These are phyloP conservation scores for Gonium pectorale DNA, from an alignment of 139 green algal genomes.

Conservation along the genomic window DNA sequence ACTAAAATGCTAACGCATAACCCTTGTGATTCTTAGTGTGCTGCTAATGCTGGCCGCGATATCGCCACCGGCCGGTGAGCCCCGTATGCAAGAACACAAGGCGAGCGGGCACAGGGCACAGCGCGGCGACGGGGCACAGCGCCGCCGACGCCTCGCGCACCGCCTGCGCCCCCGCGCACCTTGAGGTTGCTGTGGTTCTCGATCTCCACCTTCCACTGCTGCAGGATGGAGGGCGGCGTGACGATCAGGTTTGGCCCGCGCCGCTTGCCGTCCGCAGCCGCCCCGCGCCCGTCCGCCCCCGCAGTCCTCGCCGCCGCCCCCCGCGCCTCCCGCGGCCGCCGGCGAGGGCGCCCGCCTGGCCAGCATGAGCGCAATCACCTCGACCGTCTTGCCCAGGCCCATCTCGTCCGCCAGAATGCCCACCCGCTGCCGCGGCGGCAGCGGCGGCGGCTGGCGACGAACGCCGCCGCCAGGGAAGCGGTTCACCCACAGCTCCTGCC, in stretches of 20 bases:
- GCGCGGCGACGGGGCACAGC: no score
- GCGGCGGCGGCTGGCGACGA: neutral
- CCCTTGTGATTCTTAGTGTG: no score
- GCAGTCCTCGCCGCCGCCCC: neutral
- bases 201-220: conserved; percentile 58
- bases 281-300: neutral
- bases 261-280: conserved; percentile 4
- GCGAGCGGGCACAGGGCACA: no score
- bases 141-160: conserved; percentile 12
- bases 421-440: conserved; percentile 26
- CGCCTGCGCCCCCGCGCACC: no score
- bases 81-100: no score
- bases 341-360: conserved; percentile 31
- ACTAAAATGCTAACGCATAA: no score
- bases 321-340: neutral
- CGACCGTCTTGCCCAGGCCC: conserved; percentile 73
- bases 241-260: conserved; percentile 64
- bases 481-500: conserved; percentile 17
- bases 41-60: no score
- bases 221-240: conserved; percentile 57
- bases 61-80: no score
- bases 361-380: conserved; percentile 65
- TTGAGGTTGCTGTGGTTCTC: conserved; percentile 23
- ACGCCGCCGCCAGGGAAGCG: neutral
- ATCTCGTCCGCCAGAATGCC: conserved; percentile 64